Evolutionary conservation across 2,329 filamentous ascomycete species (phyloP), one percentile per base, ranked within the genome.

Genomic region (Aspergillus udagawae): DNA sequence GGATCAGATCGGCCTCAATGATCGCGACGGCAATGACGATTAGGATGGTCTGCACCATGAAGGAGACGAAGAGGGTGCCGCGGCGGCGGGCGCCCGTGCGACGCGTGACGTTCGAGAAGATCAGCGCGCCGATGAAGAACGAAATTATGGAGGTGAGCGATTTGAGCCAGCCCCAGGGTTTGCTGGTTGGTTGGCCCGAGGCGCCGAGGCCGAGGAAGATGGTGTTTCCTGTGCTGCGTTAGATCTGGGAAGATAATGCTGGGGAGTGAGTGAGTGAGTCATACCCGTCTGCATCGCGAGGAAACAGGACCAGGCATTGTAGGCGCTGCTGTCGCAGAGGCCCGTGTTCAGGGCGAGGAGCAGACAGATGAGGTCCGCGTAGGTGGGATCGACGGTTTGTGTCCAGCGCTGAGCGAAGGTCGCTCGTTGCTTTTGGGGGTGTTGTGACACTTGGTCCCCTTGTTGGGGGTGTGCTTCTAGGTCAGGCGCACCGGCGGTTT

Each of bases 211-310:
- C 77, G 51, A 78, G 71, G 69, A 79, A 79, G 59, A 79, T 70
- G 29, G 77, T 79, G 62, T 79, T 79, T 59, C 76, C 76, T 79
- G 55, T n/a, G 12, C 2, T 44, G 12, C n/a, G 55, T 27, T 23
- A 35, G 10, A 20, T 17, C 32, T 51, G 42, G 23, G 28, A 29
- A 4, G 28, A 12, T 29, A 2, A 12, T 12, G 28, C 28, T 29
- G 10, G 28, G 28, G 27, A n/a, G 27, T 27, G 27, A 1, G 28
- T 12, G 28, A 4, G 28, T 17, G 32, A 17, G 25, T 60, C 67
- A 28, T 72, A 78, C 77, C 77, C 2, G 77, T 79, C 59, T 79
- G 77, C 77, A 79, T 79, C 53, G 74, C 75, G 44, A 79, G 66
- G 65, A 79, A 79, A 59, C 76, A 79, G 32, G 72, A 75, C 76